Percentiles rank a stretch among this genome's conserved stretches.
These are phyloP conservation scores for Eutypa lata DNA, from an alignment of 2,329 filamentous ascomycete genomes.

Conservation along the genomic window DNA sequence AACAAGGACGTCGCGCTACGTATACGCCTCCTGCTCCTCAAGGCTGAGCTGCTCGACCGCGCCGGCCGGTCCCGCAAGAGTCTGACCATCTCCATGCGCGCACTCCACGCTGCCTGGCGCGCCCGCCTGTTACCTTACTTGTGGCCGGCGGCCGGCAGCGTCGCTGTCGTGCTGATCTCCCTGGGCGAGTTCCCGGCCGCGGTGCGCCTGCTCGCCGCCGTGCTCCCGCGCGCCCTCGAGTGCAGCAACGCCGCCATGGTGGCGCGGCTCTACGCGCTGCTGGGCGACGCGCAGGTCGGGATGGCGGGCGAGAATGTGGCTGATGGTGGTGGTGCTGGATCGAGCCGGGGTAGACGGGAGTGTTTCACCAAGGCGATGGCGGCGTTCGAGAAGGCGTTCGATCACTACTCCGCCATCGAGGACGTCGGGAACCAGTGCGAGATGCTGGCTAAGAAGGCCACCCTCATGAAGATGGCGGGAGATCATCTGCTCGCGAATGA, in stretches of 20 bases:
- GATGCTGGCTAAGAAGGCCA: conserved; percentile 78
- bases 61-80: conserved; percentile 69
- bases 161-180: conserved; percentile 67
- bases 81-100: conserved; percentile 73
- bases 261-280: conserved; percentile 64
- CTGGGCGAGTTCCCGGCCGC: conserved; percentile 70
- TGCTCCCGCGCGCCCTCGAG: conserved; percentile 76
- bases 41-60: conserved; percentile 66
- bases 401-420: conserved; percentile 63
- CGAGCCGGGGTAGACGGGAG: conserved; percentile 39
- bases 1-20: conserved; percentile 60
- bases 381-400: conserved; percentile 61
- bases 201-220: conserved; percentile 59
- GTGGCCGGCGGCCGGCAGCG: conserved; percentile 67
- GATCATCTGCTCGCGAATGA: conserved; percentile 63
- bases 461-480: conserved; percentile 67
- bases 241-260: conserved; percentile 60
- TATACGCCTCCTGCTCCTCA: conserved; percentile 68
- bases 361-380: conserved; percentile 56
- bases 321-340: no score
- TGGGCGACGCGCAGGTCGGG: conserved; percentile 78
- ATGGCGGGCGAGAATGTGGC: conserved; percentile 63
- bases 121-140: conserved; percentile 66
- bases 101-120: conserved; percentile 69
- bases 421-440: conserved; percentile 71